These are phyloP conservation scores for Botryosphaeria dothidea DNA, from an alignment of 2,329 filamentous ascomycete genomes.

Conservation along the genomic window DNA sequence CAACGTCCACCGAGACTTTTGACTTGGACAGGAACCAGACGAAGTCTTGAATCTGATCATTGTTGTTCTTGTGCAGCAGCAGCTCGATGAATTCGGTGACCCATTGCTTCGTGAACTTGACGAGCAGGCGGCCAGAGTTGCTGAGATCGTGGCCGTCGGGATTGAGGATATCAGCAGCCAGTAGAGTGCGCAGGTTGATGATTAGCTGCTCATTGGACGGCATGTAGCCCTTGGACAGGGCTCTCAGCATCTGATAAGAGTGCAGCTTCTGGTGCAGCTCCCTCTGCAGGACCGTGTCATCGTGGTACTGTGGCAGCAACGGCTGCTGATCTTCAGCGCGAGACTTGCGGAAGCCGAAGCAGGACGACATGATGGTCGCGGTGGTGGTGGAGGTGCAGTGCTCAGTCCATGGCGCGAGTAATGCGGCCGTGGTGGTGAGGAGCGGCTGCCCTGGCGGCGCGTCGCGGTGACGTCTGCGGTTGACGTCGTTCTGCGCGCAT, in stretches of 20 bases:
- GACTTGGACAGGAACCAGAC: constrained; percentile 81
- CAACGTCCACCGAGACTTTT: constrained; percentile 67
- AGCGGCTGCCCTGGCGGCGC: background rate
- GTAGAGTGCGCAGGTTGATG: constrained; percentile 74
- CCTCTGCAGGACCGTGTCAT: constrained; percentile 77
- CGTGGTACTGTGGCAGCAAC: constrained; percentile 77
- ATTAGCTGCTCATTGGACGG: constrained; percentile 85
- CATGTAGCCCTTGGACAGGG: constrained; percentile 82
- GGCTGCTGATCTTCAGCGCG: constrained; percentile 69
- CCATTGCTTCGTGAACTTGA: constrained; percentile 72
- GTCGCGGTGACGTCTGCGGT: constrained; percentile 2
- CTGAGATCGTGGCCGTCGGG: constrained; percentile 74
- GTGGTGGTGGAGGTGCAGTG: background rate
- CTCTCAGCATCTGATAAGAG: constrained; percentile 86
- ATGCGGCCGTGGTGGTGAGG: background rate
- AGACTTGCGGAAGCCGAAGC: constrained; percentile 61
- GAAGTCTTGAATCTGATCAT: constrained; percentile 88
- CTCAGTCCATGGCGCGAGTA: background rate
- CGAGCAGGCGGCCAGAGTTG: constrained; percentile 71
- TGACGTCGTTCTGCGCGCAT: background rate
- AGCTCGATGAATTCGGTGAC: constrained; percentile 80
- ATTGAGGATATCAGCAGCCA: constrained; percentile 77
- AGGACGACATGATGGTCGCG: constrained; percentile 57
- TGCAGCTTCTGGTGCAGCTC: constrained; percentile 86
- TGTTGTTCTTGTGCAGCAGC: constrained; percentile 75